A percentile compares a stretch with the other conserved stretches of the same genome.
Conservation (phyloP, 2,329 filamentous ascomycete genomes). For the Arthrobotrys musiformis region DNA sequence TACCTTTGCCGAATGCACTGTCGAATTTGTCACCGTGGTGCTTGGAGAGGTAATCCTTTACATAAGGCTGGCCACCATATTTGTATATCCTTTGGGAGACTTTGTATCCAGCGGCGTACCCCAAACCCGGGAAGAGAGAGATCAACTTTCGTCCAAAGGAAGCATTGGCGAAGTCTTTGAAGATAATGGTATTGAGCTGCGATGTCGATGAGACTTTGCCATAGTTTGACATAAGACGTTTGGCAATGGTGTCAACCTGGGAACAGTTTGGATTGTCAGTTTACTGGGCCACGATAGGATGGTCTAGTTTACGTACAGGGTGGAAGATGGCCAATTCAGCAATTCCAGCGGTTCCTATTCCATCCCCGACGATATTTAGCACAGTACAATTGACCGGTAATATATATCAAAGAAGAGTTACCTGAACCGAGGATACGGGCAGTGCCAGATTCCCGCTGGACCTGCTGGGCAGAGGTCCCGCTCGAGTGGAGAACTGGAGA, state of each 20-base stretch:
- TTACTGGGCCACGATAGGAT: not conserved
- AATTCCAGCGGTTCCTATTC: slow-evolving; percentile 85
- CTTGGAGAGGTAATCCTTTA: slow-evolving; percentile 83
- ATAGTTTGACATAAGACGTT: slow-evolving; percentile 99
- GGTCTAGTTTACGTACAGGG: slow-evolving; percentile 70
- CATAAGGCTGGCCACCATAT: slow-evolving; percentile 96
- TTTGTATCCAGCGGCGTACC: slow-evolving; percentile 98
- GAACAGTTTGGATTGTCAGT: slow-evolving; percentile 57
- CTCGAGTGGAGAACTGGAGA: slow-evolving; percentile 67
- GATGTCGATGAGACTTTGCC: slow-evolving; percentile 72
- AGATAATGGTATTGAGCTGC: slow-evolving; percentile 89
- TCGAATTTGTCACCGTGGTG: slow-evolving; percentile 89
- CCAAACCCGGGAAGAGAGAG: slow-evolving; percentile 94
- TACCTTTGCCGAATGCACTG: slow-evolving; percentile 90
- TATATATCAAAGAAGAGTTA: slow-evolving; percentile 63
- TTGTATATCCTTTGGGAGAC: slow-evolving; percentile 98
- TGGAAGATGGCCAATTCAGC: slow-evolving; percentile 93
- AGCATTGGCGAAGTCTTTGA: slow-evolving; percentile 85
- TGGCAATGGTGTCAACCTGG: slow-evolving; percentile 97
- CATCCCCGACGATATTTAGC: not conserved
- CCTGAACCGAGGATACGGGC: slow-evolving; percentile 92
- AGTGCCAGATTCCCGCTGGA: slow-evolving; percentile 86
- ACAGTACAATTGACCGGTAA: not conserved
- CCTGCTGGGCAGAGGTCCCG: slow-evolving; percentile 68
- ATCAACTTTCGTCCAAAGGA: slow-evolving; percentile 81